A percentile compares a stretch with the other conserved stretches of the same genome.
These are phyloP conservation scores for Lactarius sanguifluus DNA, from an alignment of 768 basidiomycete genomes.

Conservation along the genomic window DNA sequence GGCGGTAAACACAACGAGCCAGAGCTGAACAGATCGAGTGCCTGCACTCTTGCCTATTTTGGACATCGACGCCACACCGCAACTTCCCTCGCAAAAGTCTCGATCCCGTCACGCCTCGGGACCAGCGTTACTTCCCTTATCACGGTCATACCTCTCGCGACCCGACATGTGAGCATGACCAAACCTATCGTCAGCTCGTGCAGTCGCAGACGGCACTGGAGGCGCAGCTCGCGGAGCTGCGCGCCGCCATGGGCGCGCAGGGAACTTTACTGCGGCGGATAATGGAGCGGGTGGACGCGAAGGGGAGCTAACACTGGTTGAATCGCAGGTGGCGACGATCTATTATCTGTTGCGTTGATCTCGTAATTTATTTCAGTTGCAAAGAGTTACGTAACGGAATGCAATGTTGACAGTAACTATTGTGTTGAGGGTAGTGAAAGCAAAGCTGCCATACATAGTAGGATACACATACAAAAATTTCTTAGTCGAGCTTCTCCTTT, in stretches of 20 bases:
- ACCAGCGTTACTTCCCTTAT: too few species aligned
- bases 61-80: too few species aligned
- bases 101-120: too few species aligned
- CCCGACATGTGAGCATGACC: slow-evolving; percentile 37
- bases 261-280: slow-evolving; percentile 47
- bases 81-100: too few species aligned
- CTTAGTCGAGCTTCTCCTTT: too few species aligned
- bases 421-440: neutral
- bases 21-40: too few species aligned
- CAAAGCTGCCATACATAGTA: neutral
- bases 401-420: neutral
- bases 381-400: neutral
- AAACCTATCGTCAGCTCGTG: slow-evolving; percentile 59
- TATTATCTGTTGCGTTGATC: neutral
- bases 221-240: slow-evolving; percentile 60
- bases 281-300: slow-evolving; percentile 24
- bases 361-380: neutral
- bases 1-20: too few species aligned
- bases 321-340: neutral
- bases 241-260: slow-evolving; percentile 56
- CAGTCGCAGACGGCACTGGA: slow-evolving; percentile 68
- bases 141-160: too few species aligned
- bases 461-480: too few species aligned
- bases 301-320: slow-evolving; percentile 14
- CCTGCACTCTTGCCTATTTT: too few species aligned